Evolutionary conservation across 306 rosid genomes (phyloP).

Genomic region (Hylodesmum podocarpum): DNA sequence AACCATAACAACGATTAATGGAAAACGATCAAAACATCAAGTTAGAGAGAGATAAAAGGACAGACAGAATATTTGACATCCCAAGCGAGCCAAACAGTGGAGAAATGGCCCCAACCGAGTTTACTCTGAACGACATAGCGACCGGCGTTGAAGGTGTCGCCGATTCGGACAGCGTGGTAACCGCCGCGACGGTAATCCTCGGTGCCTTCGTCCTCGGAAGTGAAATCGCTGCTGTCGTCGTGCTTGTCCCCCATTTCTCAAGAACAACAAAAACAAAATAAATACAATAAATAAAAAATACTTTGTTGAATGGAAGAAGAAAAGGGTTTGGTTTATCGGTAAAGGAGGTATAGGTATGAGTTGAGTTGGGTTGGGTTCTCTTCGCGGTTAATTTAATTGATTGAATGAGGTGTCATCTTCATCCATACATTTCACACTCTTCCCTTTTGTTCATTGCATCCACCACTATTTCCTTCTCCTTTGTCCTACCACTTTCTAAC

Average conservation of each 20-base stretch:
- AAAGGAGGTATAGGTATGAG: neutral
- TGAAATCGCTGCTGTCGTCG: constrained; percentile 83
- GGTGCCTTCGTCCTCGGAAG: constrained; percentile 97
- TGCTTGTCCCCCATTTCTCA: constrained; percentile 54
- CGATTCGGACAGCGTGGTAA: constrained; percentile 88
- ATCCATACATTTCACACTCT: neutral
- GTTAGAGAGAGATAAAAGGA: constrained; percentile 18
- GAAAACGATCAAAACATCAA: neutral
- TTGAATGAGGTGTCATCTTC: constrained; percentile 36
- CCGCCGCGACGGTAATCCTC: constrained; percentile 98
- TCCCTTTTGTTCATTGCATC: neutral
- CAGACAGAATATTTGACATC: constrained; percentile 58
- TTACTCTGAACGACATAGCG: constrained; percentile 83
- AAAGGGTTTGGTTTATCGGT: neutral
- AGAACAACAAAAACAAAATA: neutral
- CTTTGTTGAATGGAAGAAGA: neutral
- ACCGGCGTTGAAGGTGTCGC: constrained; percentile 72
- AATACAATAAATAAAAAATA: too few relatives aligned
- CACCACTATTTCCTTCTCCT: neutral
- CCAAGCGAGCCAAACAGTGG: constrained; percentile 99
- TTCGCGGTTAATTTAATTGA: constrained; percentile 30
- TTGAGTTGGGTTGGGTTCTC: neutral
- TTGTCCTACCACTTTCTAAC: neutral
- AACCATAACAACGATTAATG: neutral
- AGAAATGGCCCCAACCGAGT: constrained; percentile 99